Base-by-base conservation (phyloP, 306 rosid species). In the Quercus berberidifolia region DNA sequence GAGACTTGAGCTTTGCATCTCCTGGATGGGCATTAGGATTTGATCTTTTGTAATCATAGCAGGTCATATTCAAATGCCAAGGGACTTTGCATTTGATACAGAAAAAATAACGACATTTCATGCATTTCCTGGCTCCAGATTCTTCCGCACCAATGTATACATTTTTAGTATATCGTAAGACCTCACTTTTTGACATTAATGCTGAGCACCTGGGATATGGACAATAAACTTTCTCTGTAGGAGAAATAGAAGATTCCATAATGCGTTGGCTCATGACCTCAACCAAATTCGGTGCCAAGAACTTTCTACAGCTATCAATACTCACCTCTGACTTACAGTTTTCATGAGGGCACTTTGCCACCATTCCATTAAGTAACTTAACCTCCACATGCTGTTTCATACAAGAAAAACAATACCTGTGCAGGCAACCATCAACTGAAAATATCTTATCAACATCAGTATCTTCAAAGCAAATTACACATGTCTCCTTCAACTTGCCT, bases 351-450 rank as follows among this genome's bases (percentile, higher is more conserved):
- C 94, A 90, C 30, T 77, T 83, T 1, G 90, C 86, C 77, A 75
- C 51, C 57, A 68, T 71, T 46, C 89, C 90, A 25, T 83, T 21
- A 20, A 84, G 85, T 60, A 88, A 76, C 82, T 86, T 79, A 63
- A 76, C 90, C 74, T 90, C 90, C 62, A 86, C 87, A 35, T 90
- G 92, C 41, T 77, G 83, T 76, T 86, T 86, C 90, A 88, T 85
- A 58, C 94, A 90, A 13, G 88, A 79, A 79, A 79, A 77, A 76
- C 94, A 90, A 69, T 76, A 88, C n/a, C 85, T 41, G 64, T 90
- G 94, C 26, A 79, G 78, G 79, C 94, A 90, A 17, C 74, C 82
- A 64, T 83, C 88, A 64, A 90, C 82, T 1, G 84, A 63, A 77
- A 90, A 84, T 82, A 90, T 83, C 59, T 82, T 64, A 74, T 76